These are phyloP conservation scores for Penicillium macrosclerotiorum DNA, from an alignment of 495 filamentous ascomycete species.

Conservation along the genomic window DNA sequence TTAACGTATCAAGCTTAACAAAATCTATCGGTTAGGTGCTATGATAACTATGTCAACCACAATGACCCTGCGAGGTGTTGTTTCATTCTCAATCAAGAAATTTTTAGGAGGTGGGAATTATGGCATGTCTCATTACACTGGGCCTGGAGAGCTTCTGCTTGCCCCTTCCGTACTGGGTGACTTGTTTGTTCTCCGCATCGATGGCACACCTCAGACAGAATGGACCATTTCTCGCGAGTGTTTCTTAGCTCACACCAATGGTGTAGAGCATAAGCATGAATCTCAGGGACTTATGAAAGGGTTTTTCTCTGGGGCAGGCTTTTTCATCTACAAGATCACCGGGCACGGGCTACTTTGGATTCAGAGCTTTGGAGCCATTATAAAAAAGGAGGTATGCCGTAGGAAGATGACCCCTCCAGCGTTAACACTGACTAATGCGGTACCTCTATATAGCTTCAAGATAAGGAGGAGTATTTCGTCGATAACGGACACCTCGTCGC, in stretches of 20 bases:
- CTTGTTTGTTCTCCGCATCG: constrained; percentile 74
- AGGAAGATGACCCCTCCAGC: no score
- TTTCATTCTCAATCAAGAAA: constrained; percentile 86
- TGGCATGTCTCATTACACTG: constrained; percentile 81
- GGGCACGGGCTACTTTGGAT: constrained; percentile 82
- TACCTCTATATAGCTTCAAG: constrained; percentile 52
- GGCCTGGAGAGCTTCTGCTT: constrained; percentile 85
- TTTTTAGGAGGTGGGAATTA: constrained; percentile 76
- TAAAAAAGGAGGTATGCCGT: constrained; percentile 88
- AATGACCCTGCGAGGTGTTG: constrained; percentile 73
- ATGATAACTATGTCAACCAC: constrained; percentile 96
- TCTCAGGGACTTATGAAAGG: constrained; percentile 85
- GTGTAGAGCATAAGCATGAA: constrained; percentile 79
- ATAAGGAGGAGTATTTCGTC: constrained; percentile 82
- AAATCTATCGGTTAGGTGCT: constrained; percentile 46
- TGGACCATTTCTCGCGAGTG: constrained; percentile 85
- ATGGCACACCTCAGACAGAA: constrained; percentile 55
- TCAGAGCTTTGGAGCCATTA: constrained; percentile 90
- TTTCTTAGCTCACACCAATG: constrained; percentile 75
- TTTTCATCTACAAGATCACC: constrained; percentile 85
- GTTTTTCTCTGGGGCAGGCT: constrained; percentile 88
- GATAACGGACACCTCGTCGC: constrained; percentile 96
- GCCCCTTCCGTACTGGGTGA: constrained; percentile 81
- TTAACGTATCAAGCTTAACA: neutral
- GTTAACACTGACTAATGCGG: constrained; percentile 18